A percentile compares a stretch with the other conserved stretches of the same genome.
These are phyloP conservation scores for Rhodotorula sp. DNA, from an alignment of 1,284 basidiomycete species.

Conservation along the genomic window DNA sequence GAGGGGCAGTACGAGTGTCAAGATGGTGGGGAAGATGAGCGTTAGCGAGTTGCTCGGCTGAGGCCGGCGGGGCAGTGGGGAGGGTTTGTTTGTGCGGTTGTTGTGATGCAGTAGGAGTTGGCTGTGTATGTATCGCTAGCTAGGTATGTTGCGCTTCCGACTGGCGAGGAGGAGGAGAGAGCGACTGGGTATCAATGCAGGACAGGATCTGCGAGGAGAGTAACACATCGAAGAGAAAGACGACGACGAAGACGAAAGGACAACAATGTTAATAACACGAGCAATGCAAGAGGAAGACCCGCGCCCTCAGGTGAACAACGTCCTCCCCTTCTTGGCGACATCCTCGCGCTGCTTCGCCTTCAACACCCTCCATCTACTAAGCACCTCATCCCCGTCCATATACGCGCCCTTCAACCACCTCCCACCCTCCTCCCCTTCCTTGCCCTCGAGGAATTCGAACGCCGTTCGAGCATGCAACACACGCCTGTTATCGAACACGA, in stretches of 20 bases:
- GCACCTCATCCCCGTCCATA: constrained; percentile 43
- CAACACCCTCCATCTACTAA: constrained; percentile 35
- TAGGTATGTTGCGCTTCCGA: too few species aligned
- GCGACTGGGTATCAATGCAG: too few species aligned
- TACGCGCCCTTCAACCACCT: constrained; percentile 43
- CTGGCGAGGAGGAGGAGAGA: too few species aligned
- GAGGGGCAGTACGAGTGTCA: constrained; percentile 15
- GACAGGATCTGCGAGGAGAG: too few species aligned
- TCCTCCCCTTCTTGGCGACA: constrained; percentile 10
- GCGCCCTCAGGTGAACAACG: constrained; percentile 6
- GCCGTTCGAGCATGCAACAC: constrained; percentile 83
- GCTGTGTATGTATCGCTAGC: too few species aligned
- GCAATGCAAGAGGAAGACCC: too few species aligned
- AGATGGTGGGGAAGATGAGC: constrained; percentile 31
- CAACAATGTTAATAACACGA: too few species aligned
- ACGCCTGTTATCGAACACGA: constrained; percentile 90
- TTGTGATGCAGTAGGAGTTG: too few species aligned
- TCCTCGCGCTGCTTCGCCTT: constrained; percentile 10
- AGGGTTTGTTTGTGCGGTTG: too few species aligned
- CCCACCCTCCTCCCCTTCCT: constrained; percentile 36
- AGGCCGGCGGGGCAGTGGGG: too few species aligned
- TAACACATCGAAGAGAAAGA: too few species aligned
- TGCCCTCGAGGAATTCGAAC: constrained; percentile 55
- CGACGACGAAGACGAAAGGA: too few species aligned
- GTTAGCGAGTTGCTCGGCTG: constrained; percentile 16